These are phyloP conservation scores for Solanum pinnatisectum DNA, from an alignment of 257 asterid species.

Conservation along the genomic window DNA sequence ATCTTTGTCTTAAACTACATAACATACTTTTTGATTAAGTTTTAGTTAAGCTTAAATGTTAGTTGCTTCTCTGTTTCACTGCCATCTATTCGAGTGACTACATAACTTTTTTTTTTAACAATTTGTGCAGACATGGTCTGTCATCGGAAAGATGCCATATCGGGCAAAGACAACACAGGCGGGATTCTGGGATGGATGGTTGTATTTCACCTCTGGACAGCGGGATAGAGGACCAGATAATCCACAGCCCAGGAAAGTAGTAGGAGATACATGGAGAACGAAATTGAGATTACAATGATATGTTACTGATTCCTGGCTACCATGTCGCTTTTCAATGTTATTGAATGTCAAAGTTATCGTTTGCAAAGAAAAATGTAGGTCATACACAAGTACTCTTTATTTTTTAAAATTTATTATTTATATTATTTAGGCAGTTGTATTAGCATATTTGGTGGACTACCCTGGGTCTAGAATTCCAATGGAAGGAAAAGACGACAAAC, in stretches of 20 bases:
- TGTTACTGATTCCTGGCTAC: neutral
- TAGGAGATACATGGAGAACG: constrained; percentile 76
- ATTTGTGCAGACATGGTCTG: constrained; percentile 52
- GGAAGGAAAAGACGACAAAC: neutral
- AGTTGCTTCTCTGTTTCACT: neutral
- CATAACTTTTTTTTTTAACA: neutral
- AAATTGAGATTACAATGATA: constrained; percentile 17
- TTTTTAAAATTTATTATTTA: neutral
- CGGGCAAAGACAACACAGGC: constrained; percentile 51
- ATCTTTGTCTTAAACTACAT: neutral
- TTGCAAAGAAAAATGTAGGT: neutral
- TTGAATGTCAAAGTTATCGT: neutral
- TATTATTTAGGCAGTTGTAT: neutral
- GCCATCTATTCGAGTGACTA: neutral
- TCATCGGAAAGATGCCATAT: constrained; percentile 59
- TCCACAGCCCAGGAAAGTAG: constrained; percentile 61
- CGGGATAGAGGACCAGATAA: constrained; percentile 72
- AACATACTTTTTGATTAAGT: neutral
- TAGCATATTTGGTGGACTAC: neutral
- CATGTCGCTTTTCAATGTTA: neutral
- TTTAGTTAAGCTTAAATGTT: neutral
- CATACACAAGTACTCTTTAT: neutral
- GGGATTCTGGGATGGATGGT: constrained; percentile 58
- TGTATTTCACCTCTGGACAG: constrained; percentile 79
- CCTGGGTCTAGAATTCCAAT: neutral